phyloP scores from a whole-genome alignment of 805 yeast genomes.

The Candida germanica region DNA sequence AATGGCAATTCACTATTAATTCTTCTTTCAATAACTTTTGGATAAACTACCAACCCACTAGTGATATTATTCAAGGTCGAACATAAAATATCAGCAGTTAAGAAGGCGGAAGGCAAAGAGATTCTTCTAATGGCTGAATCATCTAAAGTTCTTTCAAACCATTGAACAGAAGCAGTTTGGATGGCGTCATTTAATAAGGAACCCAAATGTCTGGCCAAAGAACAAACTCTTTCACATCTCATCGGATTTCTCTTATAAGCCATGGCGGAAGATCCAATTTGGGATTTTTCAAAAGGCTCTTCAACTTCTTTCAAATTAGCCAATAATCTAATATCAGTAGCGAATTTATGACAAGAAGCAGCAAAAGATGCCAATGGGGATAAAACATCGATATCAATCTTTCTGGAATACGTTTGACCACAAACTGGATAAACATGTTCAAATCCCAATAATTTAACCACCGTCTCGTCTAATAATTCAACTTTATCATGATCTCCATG shows the following conservation, averaged over 20 bases:
- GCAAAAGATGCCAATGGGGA: constrained; percentile 93
- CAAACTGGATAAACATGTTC: constrained; percentile 96
- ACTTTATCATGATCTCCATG: constrained; percentile 97
- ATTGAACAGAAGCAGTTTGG: constrained; percentile 96
- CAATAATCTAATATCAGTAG: constrained; percentile 91
- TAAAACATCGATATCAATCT: constrained; percentile 91
- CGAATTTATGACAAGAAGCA: constrained; percentile 95
- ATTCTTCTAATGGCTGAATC: constrained; percentile 98
- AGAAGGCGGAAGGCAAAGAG: constrained; percentile 91
- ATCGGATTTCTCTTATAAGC: constrained; percentile 99
- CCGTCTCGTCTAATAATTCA: constrained; percentile 86
- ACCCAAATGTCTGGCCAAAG: constrained; percentile 94
- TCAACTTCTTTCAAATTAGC: constrained; percentile 97
- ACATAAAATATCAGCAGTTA: constrained; percentile 90
- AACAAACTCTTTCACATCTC: constrained; percentile 98
- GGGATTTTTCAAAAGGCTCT: constrained; percentile 98
- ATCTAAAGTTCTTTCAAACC: constrained; percentile 99
- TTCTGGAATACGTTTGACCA: constrained; percentile 98
- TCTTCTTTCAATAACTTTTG: constrained; percentile 97
- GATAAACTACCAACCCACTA: constrained; percentile 95
- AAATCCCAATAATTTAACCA: constrained; percentile 89
- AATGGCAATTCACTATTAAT: constrained; percentile 93
- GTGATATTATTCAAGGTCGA: constrained; percentile 89
- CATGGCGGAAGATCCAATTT: constrained; percentile 98
- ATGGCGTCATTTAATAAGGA: constrained; percentile 89